Conservation (phyloP, 75 land plant species). For the Ceratopteris richardii region DNA sequence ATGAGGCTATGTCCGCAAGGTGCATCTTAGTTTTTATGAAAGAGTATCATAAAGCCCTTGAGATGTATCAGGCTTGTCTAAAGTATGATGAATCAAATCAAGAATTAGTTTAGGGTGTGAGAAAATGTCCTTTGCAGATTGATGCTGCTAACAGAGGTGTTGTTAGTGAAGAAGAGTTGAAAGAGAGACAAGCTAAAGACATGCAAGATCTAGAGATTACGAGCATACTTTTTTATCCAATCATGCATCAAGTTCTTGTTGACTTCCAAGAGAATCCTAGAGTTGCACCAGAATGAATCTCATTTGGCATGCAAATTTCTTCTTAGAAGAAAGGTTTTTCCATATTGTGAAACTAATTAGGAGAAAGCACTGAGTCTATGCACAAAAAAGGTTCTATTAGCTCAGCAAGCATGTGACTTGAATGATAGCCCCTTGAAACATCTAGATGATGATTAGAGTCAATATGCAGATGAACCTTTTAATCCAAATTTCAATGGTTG, state of each 20-base stretch:
- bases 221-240: slow-evolving; percentile 83
- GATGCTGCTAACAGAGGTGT: slow-evolving; percentile 91
- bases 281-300: no score
- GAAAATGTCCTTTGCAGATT: slow-evolving; percentile 90
- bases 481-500: no score
- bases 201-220: slow-evolving; percentile 99
- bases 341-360: no score
- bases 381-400: no score
- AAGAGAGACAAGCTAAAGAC: slow-evolving; percentile 95
- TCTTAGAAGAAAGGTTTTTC: no score
- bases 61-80: slow-evolving; percentile 87
- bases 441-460: no score
- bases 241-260: slow-evolving; percentile 48
- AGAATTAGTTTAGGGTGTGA: slow-evolving; percentile 78
- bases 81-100: slow-evolving; percentile 83
- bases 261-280: no score
- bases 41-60: slow-evolving; percentile 92
- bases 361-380: no score
- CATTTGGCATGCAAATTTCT: no score
- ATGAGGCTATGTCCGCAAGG: slow-evolving; percentile 91
- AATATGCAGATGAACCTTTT: no score
- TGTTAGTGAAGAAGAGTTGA: slow-evolving; percentile 81
- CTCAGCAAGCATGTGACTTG: no score
- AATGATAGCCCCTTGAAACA: no score
- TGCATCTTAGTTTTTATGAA: slow-evolving; percentile 90